Conservation (phyloP, 2,329 filamentous ascomycete genomes). For the Ophiostoma ips region DNA sequence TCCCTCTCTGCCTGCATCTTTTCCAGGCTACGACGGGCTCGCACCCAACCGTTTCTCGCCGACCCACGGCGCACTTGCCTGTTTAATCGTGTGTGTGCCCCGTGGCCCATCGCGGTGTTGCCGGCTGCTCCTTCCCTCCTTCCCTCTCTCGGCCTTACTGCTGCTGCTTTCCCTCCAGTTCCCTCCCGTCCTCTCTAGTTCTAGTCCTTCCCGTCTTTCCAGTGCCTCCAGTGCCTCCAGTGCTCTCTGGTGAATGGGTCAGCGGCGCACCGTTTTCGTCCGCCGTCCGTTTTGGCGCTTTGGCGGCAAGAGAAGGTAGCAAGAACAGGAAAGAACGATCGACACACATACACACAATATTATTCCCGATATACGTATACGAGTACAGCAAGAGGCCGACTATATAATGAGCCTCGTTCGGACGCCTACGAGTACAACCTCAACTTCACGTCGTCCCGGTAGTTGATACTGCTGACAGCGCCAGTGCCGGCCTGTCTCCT, state of each 20-base stretch:
- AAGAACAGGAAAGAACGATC: not conserved
- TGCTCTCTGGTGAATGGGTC: too few species aligned
- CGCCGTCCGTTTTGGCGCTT: not conserved
- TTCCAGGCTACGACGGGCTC: not conserved
- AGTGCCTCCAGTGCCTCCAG: not conserved
- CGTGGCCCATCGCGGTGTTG: not conserved
- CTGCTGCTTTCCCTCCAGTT: too few species aligned
- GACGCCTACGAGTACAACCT: not conserved
- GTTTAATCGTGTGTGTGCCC: not conserved
- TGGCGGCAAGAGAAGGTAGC: not conserved
- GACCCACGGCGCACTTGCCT: not conserved
- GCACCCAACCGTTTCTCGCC: not conserved
- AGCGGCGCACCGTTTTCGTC: too few species aligned
- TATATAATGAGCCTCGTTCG: constrained; percentile 1
- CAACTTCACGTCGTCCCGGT: not conserved
- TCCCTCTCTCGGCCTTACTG: not conserved
- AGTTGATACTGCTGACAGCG: too few species aligned
- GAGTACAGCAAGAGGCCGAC: not conserved
- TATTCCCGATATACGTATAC: not conserved
- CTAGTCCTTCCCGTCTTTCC: not conserved
- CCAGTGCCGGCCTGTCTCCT: too few species aligned
- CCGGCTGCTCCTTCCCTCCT: not conserved
- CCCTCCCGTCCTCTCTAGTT: too few species aligned
- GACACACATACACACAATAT: not conserved
- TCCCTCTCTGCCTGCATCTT: not conserved